These are phyloP conservation scores for Monilinia aucupariae DNA, from an alignment of 2,329 filamentous ascomycete genomes.

Conservation along the genomic window DNA sequence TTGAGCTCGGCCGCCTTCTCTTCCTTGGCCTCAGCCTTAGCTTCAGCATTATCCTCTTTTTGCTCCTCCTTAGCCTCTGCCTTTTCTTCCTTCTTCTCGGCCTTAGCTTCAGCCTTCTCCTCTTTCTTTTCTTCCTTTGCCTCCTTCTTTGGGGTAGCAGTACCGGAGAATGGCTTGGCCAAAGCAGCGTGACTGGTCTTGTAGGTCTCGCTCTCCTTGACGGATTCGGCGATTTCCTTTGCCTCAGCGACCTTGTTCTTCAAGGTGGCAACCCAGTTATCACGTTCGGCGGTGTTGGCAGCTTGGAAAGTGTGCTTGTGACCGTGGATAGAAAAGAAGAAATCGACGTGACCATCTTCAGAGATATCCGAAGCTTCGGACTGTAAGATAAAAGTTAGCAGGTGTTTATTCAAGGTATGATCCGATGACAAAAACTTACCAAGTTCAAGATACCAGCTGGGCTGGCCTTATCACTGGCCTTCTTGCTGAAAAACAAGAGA, in stretches of 20 bases:
- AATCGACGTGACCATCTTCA: slow-evolving; percentile 75
- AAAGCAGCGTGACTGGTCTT: slow-evolving; percentile 49
- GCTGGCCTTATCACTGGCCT: slow-evolving; percentile 71
- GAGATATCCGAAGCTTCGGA: slow-evolving; percentile 56
- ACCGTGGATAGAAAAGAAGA: slow-evolving; percentile 76
- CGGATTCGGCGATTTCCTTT: slow-evolving; percentile 68
- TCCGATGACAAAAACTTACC: slow-evolving; percentile 47
- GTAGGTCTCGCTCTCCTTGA: slow-evolving; percentile 79
- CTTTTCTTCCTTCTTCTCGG: slow-evolving; percentile 38
- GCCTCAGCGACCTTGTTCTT: slow-evolving; percentile 80
- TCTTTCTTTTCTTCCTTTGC: slow-evolving; percentile 36
- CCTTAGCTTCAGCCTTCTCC: slow-evolving; percentile 36
- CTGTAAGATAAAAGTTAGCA: slow-evolving; percentile 38
- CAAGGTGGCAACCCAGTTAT: slow-evolving; percentile 84
- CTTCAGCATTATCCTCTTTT: slow-evolving; percentile 31
- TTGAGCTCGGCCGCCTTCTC: slow-evolving; percentile 42
- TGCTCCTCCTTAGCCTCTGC: slow-evolving; percentile 37
- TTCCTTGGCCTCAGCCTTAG: slow-evolving; percentile 33
- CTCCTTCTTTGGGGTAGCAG: slow-evolving; percentile 32
- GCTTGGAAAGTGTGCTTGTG: slow-evolving; percentile 97
- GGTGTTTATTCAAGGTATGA: neutral
- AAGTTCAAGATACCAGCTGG: slow-evolving; percentile 81
- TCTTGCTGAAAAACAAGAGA: slow-evolving; percentile 78
- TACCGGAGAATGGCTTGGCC: slow-evolving; percentile 41
- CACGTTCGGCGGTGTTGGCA: slow-evolving; percentile 65